Percentiles rank a stretch among this genome's conserved stretches.
phyloP scores from a whole-genome alignment of 106 monocot genomes.

The Apostasia ramifera region DNA sequence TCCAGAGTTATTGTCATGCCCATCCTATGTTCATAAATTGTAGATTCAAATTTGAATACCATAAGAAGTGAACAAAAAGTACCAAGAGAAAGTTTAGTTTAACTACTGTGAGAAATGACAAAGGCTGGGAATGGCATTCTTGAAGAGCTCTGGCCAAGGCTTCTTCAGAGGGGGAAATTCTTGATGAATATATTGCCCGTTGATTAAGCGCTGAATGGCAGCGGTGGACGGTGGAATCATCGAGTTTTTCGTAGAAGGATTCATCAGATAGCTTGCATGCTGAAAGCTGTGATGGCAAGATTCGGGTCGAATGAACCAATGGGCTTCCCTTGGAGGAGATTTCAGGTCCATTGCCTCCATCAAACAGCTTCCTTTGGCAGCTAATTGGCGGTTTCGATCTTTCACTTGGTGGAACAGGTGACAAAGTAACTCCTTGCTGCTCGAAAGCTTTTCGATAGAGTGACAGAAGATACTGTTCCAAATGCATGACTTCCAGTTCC shows the following conservation, averaged over 20 bases:
- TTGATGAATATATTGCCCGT: constrained; percentile 44
- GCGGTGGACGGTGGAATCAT: constrained; percentile 29
- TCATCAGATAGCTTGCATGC: constrained; percentile 19
- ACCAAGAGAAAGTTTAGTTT: neutral
- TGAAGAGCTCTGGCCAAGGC: constrained; percentile 52
- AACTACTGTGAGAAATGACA: constrained; percentile 60
- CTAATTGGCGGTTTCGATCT: constrained; percentile 12
- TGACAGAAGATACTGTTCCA: constrained; percentile 61
- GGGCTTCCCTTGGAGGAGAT: constrained; percentile 13
- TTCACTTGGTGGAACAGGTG: constrained; percentile 18
- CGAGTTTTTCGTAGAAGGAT: constrained; percentile 17
- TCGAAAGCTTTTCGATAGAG: constrained; percentile 64
- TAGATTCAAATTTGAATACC: neutral
- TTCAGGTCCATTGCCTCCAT: constrained; percentile 14
- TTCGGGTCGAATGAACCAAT: constrained; percentile 10
- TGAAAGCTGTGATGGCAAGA: constrained; percentile 19
- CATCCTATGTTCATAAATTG: constrained; percentile 36
- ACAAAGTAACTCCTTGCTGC: constrained; percentile 33
- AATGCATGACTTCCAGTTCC: constrained; percentile 57
- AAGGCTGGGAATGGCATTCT: constrained; percentile 74
- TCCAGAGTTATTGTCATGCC: constrained; percentile 28
- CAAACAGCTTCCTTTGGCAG: constrained; percentile 17
- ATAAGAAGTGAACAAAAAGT: neutral
- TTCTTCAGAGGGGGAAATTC: constrained; percentile 50
- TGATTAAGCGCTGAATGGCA: constrained; percentile 73